Evolutionary conservation across 1,284 basidiomycete species (phyloP).

Genomic region (Sphagnurus paluster): DNA sequence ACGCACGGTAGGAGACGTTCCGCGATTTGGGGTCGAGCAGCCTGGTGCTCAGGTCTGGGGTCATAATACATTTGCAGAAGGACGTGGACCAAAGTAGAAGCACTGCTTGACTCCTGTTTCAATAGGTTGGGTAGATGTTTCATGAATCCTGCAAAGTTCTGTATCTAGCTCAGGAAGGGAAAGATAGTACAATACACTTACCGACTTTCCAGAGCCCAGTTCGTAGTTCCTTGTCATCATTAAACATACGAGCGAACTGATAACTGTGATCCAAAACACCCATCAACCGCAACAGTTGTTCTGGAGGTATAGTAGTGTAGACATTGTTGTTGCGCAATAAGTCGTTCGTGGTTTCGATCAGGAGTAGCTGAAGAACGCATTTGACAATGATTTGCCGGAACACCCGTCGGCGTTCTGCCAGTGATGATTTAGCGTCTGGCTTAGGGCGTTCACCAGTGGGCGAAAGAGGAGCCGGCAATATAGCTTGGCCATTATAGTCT

Average conservation of each 20-base stretch:
- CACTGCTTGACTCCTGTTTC: conserved; percentile 98
- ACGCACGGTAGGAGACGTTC: conserved; percentile 90
- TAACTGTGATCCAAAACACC: conserved; percentile 95
- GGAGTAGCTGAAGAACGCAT: conserved; percentile 95
- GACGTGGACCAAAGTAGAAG: conserved; percentile 92
- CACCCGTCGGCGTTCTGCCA: conserved; percentile 79
- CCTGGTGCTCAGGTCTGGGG: conserved; percentile 81
- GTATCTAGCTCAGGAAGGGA: background rate
- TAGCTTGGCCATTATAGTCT: conserved; percentile 68
- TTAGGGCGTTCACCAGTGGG: conserved; percentile 56
- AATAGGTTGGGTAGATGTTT: conserved; percentile 97
- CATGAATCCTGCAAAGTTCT: conserved; percentile 84
- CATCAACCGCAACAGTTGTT: conserved; percentile 91
- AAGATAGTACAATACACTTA: conserved; percentile 42
- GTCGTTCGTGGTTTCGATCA: conserved; percentile 98
- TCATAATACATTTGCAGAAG: conserved; percentile 95
- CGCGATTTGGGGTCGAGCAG: conserved; percentile 80
- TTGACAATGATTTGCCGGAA: conserved; percentile 99
- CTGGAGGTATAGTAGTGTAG: conserved; percentile 92
- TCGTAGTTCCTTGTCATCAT: conserved; percentile 96
- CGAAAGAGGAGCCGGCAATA: conserved; percentile 80
- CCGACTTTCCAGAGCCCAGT: conserved; percentile 99
- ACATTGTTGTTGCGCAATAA: conserved; percentile 91
- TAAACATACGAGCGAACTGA: conserved; percentile 96
- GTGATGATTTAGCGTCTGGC: conserved; percentile 48